Evolutionary conservation across 345 rosid species (phyloP), one percentile per base, ranked within the genome.

Genomic region (Populus ilicifolia): DNA sequence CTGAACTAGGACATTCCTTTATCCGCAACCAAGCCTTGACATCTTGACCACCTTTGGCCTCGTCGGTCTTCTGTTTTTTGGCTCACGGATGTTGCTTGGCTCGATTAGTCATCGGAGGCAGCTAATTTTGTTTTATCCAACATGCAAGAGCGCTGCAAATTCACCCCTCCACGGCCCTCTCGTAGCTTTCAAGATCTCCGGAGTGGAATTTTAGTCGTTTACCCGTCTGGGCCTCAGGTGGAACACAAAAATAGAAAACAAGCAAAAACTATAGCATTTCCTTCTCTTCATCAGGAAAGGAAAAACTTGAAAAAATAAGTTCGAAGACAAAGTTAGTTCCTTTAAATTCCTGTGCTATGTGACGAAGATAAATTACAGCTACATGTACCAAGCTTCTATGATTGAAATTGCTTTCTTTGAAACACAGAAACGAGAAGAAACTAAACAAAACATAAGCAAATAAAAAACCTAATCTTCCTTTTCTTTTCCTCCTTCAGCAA

Each of bases 381-480:
- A 80, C 84, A 81, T 81, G 76, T 83, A 82, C 87, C 85, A 70
- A 81, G 81, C 75, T 86, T 81, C 86, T 84, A 83, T 83, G 77
- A 69, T 75, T 84, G 83, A 69, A 74, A 75, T 70, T 79, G 78
- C 85, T 83, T 83, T 71, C 90, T 84, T 84, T 78, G 73, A 48
- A 78, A 80, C 84, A 84, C 75, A 68, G 75, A 69, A 75, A 77
- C 69, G 69, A 52, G 76, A 78, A 69, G 72, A 77, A 73, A 77
- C 74, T 52, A 77, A 71, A 69, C 77, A 81, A 78, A 69, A 78
- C 77, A 71, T 76, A 79, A 80, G 77, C 76, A 85, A 86, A 71
- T 82, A 74, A 73, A 74, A 74, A 85, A 66, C 83, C 86, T 82
- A 82, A 78, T 68, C 68, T 46, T 71, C 68, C 23, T 59, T n/a